Evolutionary conservation across 352 stramenopile genomes (phyloP), one percentile per base, ranked within the genome.

Genomic region (Pythium biforme): DNA sequence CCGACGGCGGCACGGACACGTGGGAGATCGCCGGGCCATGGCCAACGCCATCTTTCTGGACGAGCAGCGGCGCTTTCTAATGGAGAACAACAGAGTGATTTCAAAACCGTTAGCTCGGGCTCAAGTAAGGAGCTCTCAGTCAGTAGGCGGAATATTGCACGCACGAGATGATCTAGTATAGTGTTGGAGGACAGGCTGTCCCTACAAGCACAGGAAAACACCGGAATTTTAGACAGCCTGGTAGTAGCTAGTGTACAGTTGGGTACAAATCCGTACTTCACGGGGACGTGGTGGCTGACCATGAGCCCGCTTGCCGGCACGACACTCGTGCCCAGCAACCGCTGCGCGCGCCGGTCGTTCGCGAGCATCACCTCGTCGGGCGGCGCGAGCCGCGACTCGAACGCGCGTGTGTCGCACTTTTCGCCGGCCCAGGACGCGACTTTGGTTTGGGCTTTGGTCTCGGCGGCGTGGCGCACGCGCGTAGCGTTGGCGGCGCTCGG

Each of bases 381-480:
- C 8, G 56, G 40, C 17, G 63, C 63, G 22, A 70, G 63, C 9
- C 63, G 49, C 6, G 52, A 86, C 23, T 74, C 69, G 46, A 88
- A 89, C 3, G 74, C 39, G 8, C 80, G 66, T 12, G 67, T 48
- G 29, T 90, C 81, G 45, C 74, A 89, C 46, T 75, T 70, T 53
- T 88, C 79, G 14, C 79, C 76, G 46, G 85, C 82, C 81, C 81
- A 90, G 0, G 80, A 86, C 12, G 59, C 67, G 17, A 76, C 59
- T 12, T 68, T 53, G 4, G 76, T 85, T 59, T 77, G 58, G 1
- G 67, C 64, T 51, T 79, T 88, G 25, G 72, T 48, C 52, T 70
- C 63, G 11, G 63, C 63, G 2, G 50, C 51, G 25, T 70, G 63
- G 14, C 49, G 40, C 1, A 70, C 52, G 20, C 63, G 55, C 40